Conservation (phyloP, 179 eudicot species). For the Camellia oleifera region DNA sequence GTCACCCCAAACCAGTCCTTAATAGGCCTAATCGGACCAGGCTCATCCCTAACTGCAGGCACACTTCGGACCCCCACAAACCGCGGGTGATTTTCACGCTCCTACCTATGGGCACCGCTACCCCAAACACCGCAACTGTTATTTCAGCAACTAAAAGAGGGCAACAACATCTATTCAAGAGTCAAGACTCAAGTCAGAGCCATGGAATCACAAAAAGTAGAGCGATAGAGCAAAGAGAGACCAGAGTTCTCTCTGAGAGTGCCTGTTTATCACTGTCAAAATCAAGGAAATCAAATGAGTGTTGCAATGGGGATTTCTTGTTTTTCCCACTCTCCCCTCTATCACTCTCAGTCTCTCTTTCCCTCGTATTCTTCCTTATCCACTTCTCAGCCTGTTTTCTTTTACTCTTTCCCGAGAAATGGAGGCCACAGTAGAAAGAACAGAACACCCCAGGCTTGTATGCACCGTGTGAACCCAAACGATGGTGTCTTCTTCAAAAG, state of each 20-base stretch:
- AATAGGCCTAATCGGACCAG: no score
- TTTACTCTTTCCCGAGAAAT: constrained; percentile 36
- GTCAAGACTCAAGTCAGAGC: not conserved
- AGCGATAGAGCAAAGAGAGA: not conserved
- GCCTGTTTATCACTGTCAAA: constrained; percentile 1
- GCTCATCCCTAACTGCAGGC: no score
- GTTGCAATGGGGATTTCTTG: constrained; percentile 48
- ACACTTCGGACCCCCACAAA: no score
- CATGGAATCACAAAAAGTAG: no score
- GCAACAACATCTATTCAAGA: not conserved
- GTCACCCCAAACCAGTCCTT: no score
- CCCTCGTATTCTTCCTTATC: constrained; percentile 24
- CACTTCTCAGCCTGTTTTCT: constrained; percentile 37
- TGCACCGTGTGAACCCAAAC: constrained; percentile 13
- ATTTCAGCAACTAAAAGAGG: not conserved
- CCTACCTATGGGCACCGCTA: no score
- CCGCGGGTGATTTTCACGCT: no score
- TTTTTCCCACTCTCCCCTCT: constrained; percentile 39
- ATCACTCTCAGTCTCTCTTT: constrained; percentile 27
- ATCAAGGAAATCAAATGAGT: constrained; percentile 13
- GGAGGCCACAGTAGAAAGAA: constrained; percentile 26
- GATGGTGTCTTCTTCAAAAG: constrained; percentile 33
- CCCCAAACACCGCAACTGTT: not conserved
- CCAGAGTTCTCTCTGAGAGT: not conserved
- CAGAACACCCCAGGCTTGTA: constrained; percentile 21